Percentiles rank a stretch among this genome's conserved stretches.
Conservation (phyloP, 2,329 filamentous ascomycete genomes). For the Podosphaera aphanis region DNA sequence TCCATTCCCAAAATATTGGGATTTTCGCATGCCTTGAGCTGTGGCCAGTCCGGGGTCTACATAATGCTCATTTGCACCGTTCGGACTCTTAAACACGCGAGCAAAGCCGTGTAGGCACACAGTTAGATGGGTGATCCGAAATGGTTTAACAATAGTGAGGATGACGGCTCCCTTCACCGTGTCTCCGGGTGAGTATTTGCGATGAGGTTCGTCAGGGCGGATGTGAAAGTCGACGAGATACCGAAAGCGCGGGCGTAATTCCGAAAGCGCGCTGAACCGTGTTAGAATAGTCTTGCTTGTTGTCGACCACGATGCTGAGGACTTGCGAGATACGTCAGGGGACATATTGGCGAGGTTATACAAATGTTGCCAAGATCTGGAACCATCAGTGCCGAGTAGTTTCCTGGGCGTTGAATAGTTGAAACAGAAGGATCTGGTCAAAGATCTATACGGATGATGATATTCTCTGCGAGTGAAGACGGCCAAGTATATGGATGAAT, state of each 20-base stretch:
- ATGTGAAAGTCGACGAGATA: constrained; percentile 60
- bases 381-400: constrained; percentile 11
- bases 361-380: constrained; percentile 13
- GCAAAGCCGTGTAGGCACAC: constrained; percentile 59
- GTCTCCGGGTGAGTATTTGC: constrained; percentile 53
- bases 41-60: constrained; percentile 16
- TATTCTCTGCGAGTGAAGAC: no score
- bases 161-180: constrained; percentile 48
- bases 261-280: constrained; percentile 21
- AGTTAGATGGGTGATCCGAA: constrained; percentile 58
- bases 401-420: no score
- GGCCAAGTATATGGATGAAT: no score
- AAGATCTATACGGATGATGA: no score
- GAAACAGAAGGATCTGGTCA: no score
- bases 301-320: constrained; percentile 8
- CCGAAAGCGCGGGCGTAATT: constrained; percentile 25
- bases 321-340: constrained; percentile 13
- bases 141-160: constrained; percentile 47
- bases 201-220: constrained; percentile 52
- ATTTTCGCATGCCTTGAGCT: constrained; percentile 18
- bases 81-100: constrained; percentile 48
- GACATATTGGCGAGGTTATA: constrained; percentile 12
- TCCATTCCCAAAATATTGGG: constrained; percentile 48
- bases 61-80: constrained; percentile 26
- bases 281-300: constrained; percentile 15